These are phyloP conservation scores for Coniochaeta sp. DNA, from an alignment of 2,329 filamentous ascomycete genomes.

Conservation along the genomic window DNA sequence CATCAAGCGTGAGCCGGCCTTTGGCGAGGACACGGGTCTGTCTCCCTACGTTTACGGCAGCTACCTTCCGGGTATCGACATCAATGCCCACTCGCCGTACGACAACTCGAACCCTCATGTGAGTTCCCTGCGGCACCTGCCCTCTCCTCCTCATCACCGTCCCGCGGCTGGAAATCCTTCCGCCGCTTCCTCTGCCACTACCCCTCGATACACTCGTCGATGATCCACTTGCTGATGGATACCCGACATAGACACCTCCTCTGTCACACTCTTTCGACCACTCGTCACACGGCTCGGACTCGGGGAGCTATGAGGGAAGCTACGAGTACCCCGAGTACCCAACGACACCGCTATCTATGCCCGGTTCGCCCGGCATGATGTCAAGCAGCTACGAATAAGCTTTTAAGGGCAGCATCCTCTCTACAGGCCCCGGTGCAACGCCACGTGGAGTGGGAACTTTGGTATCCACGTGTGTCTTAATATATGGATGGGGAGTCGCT, in stretches of 20 bases:
- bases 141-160: constrained; percentile 9
- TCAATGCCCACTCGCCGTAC: constrained; percentile 52
- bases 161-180: not conserved
- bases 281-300: constrained; percentile 54
- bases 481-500: not conserved
- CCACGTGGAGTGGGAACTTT: not conserved
- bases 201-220: constrained; percentile 9
- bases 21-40: constrained; percentile 50
- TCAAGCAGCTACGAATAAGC: not conserved
- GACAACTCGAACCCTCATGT: constrained; percentile 67
- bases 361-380: constrained; percentile 52
- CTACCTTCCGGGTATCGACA: constrained; percentile 57
- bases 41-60: constrained; percentile 59
- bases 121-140: constrained; percentile 46
- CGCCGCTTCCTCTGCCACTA: not conserved
- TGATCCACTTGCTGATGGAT: constrained; percentile 39
- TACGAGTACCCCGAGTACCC: constrained; percentile 39
- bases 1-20: constrained; percentile 56
- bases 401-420: not conserved
- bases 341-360: constrained; percentile 66
- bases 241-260: constrained; percentile 58
- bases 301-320: constrained; percentile 37
- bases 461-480: not conserved
- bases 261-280: constrained; percentile 67
- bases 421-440: not conserved